Evolutionary conservation across 805 yeast genomes (phyloP), one percentile per base, ranked within the genome.

Genomic region (Nakazawaea wickerhamii): DNA sequence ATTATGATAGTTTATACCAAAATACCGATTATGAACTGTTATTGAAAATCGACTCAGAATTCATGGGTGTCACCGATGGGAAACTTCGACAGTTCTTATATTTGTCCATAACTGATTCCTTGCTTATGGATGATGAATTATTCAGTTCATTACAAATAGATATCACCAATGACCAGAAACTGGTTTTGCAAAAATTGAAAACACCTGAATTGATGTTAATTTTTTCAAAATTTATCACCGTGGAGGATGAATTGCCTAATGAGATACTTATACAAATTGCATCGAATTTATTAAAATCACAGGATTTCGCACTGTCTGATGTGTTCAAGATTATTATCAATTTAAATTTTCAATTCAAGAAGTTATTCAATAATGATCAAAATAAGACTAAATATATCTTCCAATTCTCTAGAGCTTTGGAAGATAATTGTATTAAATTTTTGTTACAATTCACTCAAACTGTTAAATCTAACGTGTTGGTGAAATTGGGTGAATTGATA

Each of bases 401-500:
- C 31, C 42, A 43, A 23, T 17, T 43, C 11, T 3, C 38, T 3
- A 43, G 45, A 28, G 27, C 41, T 3, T 22, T 43, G n/a, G 45
- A 43, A 14, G 41, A 37, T 25, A 32, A 32, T 26, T 37, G 45
- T 27, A 28, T 32, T 2, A 26, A 26, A 17, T 17, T 43, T 8
- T 21, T 43, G 23, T 19, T 38, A 4, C 38, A 23, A 15, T 21
- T 43, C 7, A 33, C 41, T 2, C 19, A 25, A 17, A 7, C 23
- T n/a, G 15, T 31, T 5, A 23, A 18, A 11, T 8, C 26, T 14
- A 15, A 37, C 4, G 41, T 37, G 18, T 18, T 42, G 28, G 3
- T 13, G 3, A n/a, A 10, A 5, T 20, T 43, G 23, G 20, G 17
- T 5, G 14, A 25, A 13, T 15, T 37, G 9, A 4, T 43, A 6